Base-by-base conservation (phyloP, 768 basidiomycete species). In the Rhizopogon vesiculosus region DNA sequence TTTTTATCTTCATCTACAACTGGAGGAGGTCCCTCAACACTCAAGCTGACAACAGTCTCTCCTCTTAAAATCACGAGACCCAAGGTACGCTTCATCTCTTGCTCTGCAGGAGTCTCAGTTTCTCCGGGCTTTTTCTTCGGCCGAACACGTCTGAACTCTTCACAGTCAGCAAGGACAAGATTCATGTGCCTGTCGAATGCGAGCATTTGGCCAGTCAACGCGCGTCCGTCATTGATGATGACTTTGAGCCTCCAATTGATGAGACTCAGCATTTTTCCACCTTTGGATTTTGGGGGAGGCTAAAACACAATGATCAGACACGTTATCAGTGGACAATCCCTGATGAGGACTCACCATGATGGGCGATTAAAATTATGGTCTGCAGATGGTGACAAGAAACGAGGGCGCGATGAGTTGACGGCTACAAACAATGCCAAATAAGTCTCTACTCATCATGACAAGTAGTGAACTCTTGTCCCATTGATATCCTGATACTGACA, bases 121-220 rank as follows among this genome's bases (percentile, higher is more conserved):
- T 85, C 86, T 28, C 90, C 91, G 13, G 83, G 68, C 76, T 96
- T 91, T 78, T 93, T 93, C 80, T 98, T 98, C 40, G 89, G 89
- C 61, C 90, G 78, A 42, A 98, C 86, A 61, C 90, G 85, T 65
- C 97, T 77, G 69, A 98, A 99, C 74, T 99, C 97, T 73, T 99
- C 97, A 68, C 95, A 98, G 64, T 98, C 97, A 15, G 96, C 94
- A 53, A 99, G 76, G 44, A 99, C 97, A 63, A 99, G 80, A 76
- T 99, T 99, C 97, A 98, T 99, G 74, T 99, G 97, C 67, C 91
- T 88, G 77, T 99, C 97, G 71, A 98, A 99, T 51, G 97, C 97
- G 71, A 99, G 89, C 92, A 98, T 97, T 76, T 98, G 97, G 42
- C 97, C 97, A 45, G 91, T 93, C 64, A 98, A 77, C 55, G 90